Evolutionary conservation across 768 basidiomycete species (phyloP), one percentile per base, ranked within the genome.

Genomic region (Lentinula lateritia): DNA sequence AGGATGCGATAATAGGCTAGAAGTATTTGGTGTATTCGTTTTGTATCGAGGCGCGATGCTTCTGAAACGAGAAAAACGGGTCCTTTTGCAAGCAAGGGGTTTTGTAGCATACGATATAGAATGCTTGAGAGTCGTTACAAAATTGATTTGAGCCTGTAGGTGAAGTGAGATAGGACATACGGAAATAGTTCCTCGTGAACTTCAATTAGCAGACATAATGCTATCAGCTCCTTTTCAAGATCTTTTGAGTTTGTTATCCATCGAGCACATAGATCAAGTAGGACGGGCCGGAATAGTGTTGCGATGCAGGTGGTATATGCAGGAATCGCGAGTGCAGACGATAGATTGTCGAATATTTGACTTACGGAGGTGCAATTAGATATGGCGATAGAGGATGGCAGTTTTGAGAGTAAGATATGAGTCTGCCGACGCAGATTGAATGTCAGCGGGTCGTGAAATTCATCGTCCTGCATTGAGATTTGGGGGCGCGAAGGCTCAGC

Each of bases 1-100:
- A 95, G 77, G 53, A 96, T 80, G 42, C 95, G 87, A 69, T 90
- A 90, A 68, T 95, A 92, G 0, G 90, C 83, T 48, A 96, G 78
- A 36, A 97, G 80, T 0, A 90, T 71, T 54, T 78, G 77, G 23
- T 95, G 91, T 12, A 95, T 73, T n/a, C 80, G 78, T 18, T 68
- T 67, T 5, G 71, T 58, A 41, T 86, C 78, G 52, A 78, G 62
- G 1, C 67, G 62, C n/a, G 70, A 68, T 3, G 74, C 61, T 8
- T 67, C 61, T 50, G 76, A 66, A 18, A 85, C 67, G 69, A 80
- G 75, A 2, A 75, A 70, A 9, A 95, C 69, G 2, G 87, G 88
- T 1, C 90, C 86, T 15, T 77, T 69, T 61, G 72, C 70, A 61
- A 82, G 78, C 45, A 68, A 66, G 50, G 79, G 74, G 38, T 73